Percentiles rank a stretch among this genome's conserved stretches.
phyloP scores from a whole-genome alignment of 2,329 filamentous ascomycete species.

The Falciphora oryzae region DNA sequence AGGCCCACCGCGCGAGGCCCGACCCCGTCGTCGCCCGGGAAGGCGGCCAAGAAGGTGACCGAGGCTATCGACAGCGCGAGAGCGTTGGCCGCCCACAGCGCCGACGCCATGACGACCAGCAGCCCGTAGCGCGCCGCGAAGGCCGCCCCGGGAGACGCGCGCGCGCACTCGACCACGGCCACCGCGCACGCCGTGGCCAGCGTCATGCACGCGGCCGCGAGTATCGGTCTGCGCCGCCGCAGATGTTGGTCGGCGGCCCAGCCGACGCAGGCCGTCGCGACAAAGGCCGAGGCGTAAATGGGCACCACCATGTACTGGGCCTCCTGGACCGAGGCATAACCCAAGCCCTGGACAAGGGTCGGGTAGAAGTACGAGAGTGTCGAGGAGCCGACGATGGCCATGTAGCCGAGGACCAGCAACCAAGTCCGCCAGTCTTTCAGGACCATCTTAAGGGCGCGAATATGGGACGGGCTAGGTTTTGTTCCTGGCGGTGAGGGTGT shows the following conservation, averaged over 20 bases:
- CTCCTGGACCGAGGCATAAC: conserved; percentile 34
- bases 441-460: conserved; percentile 20
- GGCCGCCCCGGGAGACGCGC: conserved; percentile 28
- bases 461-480: conserved; percentile 22
- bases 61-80: conserved; percentile 45
- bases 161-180: conserved; percentile 26
- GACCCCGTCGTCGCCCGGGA: conserved; percentile 31
- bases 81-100: conserved; percentile 48
- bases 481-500: conserved; percentile 28
- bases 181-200: conserved; percentile 33
- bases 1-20: conserved; percentile 39
- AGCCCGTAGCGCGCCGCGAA: conserved; percentile 48
- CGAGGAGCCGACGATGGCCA: conserved; percentile 33
- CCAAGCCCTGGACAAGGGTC: conserved; percentile 44
- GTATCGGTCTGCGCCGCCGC: conserved; percentile 39
- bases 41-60: conserved; percentile 43
- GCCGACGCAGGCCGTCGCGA: conserved; percentile 39
- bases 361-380: conserved; percentile 51
- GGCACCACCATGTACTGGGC: conserved; percentile 48
- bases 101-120: conserved; percentile 49
- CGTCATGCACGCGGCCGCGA: conserved; percentile 38
- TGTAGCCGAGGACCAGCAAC: conserved; percentile 35
- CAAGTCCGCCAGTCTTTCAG: conserved; percentile 35
- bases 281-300: conserved; percentile 48
- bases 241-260: conserved; percentile 42